A percentile compares a stretch with the other conserved stretches of the same genome.
Evolutionary conservation across 2,329 filamentous ascomycete species (phyloP).

Genomic region (Aspergillus pseudoterreus): DNA sequence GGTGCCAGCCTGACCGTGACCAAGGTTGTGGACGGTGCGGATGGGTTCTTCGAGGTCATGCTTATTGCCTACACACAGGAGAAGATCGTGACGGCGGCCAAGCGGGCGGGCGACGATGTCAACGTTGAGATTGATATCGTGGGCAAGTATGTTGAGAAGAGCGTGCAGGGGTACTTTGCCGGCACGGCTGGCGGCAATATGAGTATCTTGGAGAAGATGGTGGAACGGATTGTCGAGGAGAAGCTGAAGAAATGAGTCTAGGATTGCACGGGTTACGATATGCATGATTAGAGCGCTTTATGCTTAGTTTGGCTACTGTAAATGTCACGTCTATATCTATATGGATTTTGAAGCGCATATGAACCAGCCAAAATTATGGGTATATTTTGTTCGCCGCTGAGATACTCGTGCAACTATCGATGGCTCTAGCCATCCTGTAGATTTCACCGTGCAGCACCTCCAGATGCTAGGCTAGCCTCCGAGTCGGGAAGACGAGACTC

Average conservation of each 20-base stretch:
- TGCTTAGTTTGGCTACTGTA: too few relatives aligned
- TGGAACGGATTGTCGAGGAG: slow-evolving; percentile 70
- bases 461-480: too few relatives aligned
- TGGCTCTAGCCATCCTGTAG: neutral
- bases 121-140: slow-evolving; percentile 93
- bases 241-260: slow-evolving; percentile 47
- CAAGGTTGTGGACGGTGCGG: slow-evolving; percentile 70
- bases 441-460: too few relatives aligned
- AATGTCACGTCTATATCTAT: neutral
- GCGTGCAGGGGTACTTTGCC: slow-evolving; percentile 72
- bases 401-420: neutral
- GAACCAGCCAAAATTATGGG: neutral
- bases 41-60: slow-evolving; percentile 94
- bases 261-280: too few relatives aligned
- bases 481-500: too few relatives aligned
- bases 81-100: slow-evolving; percentile 76
- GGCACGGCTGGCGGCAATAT: slow-evolving; percentile 36
- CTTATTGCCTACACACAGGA: slow-evolving; percentile 95
- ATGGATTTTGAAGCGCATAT: neutral
- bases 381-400: neutral
- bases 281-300: too few relatives aligned
- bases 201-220: slow-evolving; percentile 66
- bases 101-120: slow-evolving; percentile 74
- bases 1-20: slow-evolving; percentile 93
- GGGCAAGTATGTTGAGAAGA: slow-evolving; percentile 67